Percentiles rank a stretch among this genome's conserved stretches.
Evolutionary conservation across 495 filamentous ascomycete genomes (phyloP).

Genomic region (Cudoniella acicularis): DNA sequence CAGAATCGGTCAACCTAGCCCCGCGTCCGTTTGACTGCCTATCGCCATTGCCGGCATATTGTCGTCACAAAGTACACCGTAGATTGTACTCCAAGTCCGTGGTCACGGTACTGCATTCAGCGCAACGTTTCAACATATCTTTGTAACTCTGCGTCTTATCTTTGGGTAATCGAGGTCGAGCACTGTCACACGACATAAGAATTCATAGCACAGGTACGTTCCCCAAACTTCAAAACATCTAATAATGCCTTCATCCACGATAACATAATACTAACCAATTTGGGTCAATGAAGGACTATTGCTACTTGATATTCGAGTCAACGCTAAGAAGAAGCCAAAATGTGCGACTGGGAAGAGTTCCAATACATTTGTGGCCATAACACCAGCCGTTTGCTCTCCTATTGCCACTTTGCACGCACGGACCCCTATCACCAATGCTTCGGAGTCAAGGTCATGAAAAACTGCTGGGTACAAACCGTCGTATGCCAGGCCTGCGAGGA

Average conservation of each 20-base stretch:
- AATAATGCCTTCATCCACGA: too few relatives aligned
- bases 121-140: neutral
- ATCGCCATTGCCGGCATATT: neutral
- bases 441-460: conserved; percentile 55
- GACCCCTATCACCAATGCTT: conserved; percentile 61
- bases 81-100: neutral
- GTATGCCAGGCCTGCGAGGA: conserved; percentile 34
- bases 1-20: neutral
- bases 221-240: neutral
- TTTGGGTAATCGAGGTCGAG: too few relatives aligned
- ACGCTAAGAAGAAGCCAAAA: conserved; percentile 26
- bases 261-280: too few relatives aligned
- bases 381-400: conserved; percentile 49
- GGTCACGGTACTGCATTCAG: neutral
- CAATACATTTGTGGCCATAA: conserved; percentile 57
- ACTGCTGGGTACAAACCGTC: conserved; percentile 46
- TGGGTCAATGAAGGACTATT: neutral
- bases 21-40: neutral
- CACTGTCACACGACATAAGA: neutral
- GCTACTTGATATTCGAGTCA: neutral
- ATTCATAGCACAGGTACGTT: neutral
- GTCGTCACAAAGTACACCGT: neutral
- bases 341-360: conserved; percentile 68
- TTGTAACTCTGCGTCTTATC: too few relatives aligned
- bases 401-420: conserved; percentile 69